Conservation (phyloP, 2,329 filamentous ascomycete species). For the Aspergillus chevalieri region DNA sequence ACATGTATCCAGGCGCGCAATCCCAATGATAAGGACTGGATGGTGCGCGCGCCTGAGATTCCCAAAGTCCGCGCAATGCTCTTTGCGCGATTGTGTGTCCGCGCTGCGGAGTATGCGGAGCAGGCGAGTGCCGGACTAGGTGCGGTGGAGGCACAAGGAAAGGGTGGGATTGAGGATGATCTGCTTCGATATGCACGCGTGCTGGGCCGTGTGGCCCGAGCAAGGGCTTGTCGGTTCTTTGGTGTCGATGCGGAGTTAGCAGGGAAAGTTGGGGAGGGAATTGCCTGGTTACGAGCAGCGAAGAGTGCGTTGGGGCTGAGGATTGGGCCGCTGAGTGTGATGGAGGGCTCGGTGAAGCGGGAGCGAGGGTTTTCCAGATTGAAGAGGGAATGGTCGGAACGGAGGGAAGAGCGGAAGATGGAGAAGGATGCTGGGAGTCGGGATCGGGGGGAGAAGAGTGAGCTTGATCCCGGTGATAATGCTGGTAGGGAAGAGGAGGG, state of each 20-base stretch:
- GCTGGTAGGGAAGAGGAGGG: constrained; percentile 79
- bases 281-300: constrained; percentile 79
- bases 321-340: constrained; percentile 35
- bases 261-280: constrained; percentile 73
- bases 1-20: constrained; percentile 76
- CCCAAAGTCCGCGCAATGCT: constrained; percentile 83
- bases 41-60: constrained; percentile 84
- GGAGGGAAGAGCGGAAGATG: constrained; percentile 70
- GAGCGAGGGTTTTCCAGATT: constrained; percentile 46
- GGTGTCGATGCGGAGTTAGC: constrained; percentile 81
- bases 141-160: constrained; percentile 25
- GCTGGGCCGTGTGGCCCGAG: constrained; percentile 66
- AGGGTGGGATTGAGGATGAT: constrained; percentile 51
- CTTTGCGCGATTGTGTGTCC: constrained; percentile 80
- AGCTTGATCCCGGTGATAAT: constrained; percentile 57
- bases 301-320: constrained; percentile 67
- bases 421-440: constrained; percentile 55
- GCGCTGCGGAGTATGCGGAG: constrained; percentile 79
- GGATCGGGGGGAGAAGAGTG: constrained; percentile 24
- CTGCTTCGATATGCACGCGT: constrained; percentile 70
- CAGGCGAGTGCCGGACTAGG: constrained; percentile 56
- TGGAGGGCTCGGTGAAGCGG: constrained; percentile 34
- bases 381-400: constrained; percentile 69
- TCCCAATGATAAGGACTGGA: constrained; percentile 84
- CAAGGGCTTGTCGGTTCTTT: constrained; percentile 83